A percentile compares a stretch with the other conserved stretches of the same genome.
Conservation (phyloP, 768 basidiomycete genomes). For the Trametes cinnabarina region DNA sequence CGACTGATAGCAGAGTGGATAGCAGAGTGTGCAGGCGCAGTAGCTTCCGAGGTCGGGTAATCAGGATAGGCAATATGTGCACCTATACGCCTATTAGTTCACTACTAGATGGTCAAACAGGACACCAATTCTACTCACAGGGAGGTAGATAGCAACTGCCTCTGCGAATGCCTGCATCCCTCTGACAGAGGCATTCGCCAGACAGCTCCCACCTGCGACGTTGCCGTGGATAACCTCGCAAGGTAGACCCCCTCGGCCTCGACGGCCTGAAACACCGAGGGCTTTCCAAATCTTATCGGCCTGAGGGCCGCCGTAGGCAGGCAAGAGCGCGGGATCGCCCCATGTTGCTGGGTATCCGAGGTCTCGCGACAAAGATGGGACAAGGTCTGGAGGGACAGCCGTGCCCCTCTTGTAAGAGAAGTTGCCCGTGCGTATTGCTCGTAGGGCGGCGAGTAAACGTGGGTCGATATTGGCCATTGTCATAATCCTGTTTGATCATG, state of each 20-base stretch:
- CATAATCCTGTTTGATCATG: constrained; percentile 47
- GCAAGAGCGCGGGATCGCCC: constrained; percentile 60
- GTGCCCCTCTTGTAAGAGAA: constrained; percentile 61
- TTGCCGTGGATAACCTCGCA: constrained; percentile 72
- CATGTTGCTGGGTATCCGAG: constrained; percentile 59
- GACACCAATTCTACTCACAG: constrained; percentile 63
- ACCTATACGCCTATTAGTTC: constrained; percentile 45
- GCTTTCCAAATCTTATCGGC: constrained; percentile 55
- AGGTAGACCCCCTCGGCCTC: constrained; percentile 66
- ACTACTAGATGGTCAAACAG: too few species aligned
- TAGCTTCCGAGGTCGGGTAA: constrained; percentile 56
- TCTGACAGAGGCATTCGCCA: constrained; percentile 54
- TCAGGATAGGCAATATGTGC: constrained; percentile 64
- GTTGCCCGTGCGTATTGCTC: constrained; percentile 47
- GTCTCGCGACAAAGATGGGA: constrained; percentile 47
- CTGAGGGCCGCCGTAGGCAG: constrained; percentile 56
- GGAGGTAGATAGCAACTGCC: constrained; percentile 65
- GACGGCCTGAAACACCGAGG: constrained; percentile 51
- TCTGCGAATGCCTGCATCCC: constrained; percentile 57
- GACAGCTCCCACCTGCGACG: constrained; percentile 56
- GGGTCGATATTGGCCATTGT: constrained; percentile 66
- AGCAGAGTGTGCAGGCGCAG: constrained; percentile 43
- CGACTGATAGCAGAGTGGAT: constrained; percentile 44
- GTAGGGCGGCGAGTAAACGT: constrained; percentile 54
- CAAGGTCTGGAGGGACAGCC: constrained; percentile 37